Evolutionary conservation across 208 protist species (phyloP), one percentile per base, ranked within the genome.

Genomic region (Naegleria fowleri): DNA sequence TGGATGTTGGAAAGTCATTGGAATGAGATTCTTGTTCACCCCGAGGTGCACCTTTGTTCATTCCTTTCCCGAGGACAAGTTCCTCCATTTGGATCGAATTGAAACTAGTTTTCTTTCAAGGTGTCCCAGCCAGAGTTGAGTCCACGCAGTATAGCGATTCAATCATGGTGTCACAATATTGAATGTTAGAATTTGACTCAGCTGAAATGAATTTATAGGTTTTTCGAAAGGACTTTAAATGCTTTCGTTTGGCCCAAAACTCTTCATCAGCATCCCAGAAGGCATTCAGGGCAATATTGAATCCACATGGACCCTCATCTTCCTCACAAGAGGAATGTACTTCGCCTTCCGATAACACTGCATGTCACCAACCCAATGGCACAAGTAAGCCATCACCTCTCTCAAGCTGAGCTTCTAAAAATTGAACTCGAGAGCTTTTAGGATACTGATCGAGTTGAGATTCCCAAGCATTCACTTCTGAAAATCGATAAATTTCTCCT

Each of bases 401-500:
- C 9, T 79, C 29, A 36, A 79, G 19, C 9, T 0, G 19, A 36
- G 25, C 67, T 36, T 79, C n/a, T 9, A 79, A 79, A 36, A 79
- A 13, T 9, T 79, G 25, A 79, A 79, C 67, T 48, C 43, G 43
- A 48, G 5, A 1, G 7, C 43, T 48, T 79, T 36, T 25, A 36
- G 67, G 67, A 79, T 79, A 79, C 29, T 79, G 67, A 48, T 48
- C 43, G 43, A 48, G 43, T 48, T 48, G 43, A 48, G 43, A 7
- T 48, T 48, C 7, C 43, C 43, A 48, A 9, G 43, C 43, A 48
- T 48, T 48, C 5, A 48, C 43, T 7, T 48, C 43, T 36, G 67
- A 79, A n/a, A 79, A 79, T 79, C 67, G 16, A 33, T 79, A 79
- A 36, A 79, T 79, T 79, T 79, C 67, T 79, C 67, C 67, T 36